Evolutionary conservation across 2,329 filamentous ascomycete species (phyloP).

Genomic region (Lachnellula arida): DNA sequence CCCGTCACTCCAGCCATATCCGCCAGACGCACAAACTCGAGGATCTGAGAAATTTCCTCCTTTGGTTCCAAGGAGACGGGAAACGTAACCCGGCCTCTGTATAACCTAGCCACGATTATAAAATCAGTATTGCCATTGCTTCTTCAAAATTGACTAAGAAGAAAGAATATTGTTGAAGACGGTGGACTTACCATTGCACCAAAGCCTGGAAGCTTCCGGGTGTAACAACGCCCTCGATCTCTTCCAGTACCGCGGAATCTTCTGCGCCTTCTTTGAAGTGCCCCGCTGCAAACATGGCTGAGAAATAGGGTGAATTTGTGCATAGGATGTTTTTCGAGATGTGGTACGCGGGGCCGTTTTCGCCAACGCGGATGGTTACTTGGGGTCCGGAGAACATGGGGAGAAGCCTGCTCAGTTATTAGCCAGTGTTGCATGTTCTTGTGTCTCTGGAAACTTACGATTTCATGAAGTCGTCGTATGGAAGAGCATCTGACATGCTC

Average conservation of each 20-base stretch:
- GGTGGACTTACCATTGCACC: neutral
- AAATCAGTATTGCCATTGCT: too few relatives aligned
- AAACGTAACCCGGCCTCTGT: too few relatives aligned
- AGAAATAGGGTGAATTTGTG: slow-evolving; percentile 3
- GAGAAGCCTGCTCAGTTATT: neutral
- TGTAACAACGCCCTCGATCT: neutral
- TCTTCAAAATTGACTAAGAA: too few relatives aligned
- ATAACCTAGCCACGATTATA: too few relatives aligned
- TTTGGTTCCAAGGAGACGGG: too few relatives aligned
- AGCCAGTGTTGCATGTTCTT: neutral
- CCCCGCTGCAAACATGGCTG: slow-evolving; percentile 1
- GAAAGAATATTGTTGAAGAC: too few relatives aligned
- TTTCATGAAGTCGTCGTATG: neutral
- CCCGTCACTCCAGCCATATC: too few relatives aligned
- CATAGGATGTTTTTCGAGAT: slow-evolving; percentile 4
- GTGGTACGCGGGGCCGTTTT: neutral
- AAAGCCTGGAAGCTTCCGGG: neutral
- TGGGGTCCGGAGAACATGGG: neutral
- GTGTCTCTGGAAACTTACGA: neutral
- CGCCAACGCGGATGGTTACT: neutral
- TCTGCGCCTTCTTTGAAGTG: slow-evolving; percentile 2
- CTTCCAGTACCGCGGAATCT: neutral
- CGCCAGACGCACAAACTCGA: too few relatives aligned
- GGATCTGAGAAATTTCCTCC: too few relatives aligned
- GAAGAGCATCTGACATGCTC: neutral